A percentile compares a stretch with the other conserved stretches of the same genome.
These are phyloP conservation scores for Ophiostoma sp. DNA, from an alignment of 2,329 filamentous ascomycete genomes.

Conservation along the genomic window DNA sequence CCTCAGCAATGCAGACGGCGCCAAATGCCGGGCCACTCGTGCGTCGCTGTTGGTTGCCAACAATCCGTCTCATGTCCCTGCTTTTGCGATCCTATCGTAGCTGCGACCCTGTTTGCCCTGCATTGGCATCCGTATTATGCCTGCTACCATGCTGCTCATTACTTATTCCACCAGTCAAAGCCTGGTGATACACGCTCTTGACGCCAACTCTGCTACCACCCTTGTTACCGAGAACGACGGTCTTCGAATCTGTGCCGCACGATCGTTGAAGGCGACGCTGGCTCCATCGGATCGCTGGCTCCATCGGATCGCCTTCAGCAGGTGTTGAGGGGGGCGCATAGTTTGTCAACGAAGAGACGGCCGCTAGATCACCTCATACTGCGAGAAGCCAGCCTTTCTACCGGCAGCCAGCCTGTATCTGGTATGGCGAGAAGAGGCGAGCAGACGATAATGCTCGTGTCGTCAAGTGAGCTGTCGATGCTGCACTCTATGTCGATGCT, in stretches of 20 bases:
- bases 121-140: background rate
- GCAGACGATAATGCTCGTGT: no score
- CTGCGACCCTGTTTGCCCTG: background rate
- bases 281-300: background rate
- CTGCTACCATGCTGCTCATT: background rate
- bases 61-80: background rate
- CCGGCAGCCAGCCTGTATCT: no score
- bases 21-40: no score
- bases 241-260: background rate
- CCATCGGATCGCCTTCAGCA: background rate
- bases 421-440: no score
- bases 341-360: no score
- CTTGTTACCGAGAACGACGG: background rate
- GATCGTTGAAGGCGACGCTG: background rate
- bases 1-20: no score
- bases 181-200: background rate
- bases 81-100: background rate
- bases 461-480: no score
- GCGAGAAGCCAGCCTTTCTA: no score
- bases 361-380: no score
- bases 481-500: no score
- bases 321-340: no score
- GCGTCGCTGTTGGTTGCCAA: background rate
- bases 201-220: background rate
- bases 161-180: slow-evolving; percentile 10